Percentiles rank a stretch among this genome's conserved stretches.
Evolutionary conservation across 1,139 yeast species (phyloP).

Genomic region (Debaryomyces coudertii): DNA sequence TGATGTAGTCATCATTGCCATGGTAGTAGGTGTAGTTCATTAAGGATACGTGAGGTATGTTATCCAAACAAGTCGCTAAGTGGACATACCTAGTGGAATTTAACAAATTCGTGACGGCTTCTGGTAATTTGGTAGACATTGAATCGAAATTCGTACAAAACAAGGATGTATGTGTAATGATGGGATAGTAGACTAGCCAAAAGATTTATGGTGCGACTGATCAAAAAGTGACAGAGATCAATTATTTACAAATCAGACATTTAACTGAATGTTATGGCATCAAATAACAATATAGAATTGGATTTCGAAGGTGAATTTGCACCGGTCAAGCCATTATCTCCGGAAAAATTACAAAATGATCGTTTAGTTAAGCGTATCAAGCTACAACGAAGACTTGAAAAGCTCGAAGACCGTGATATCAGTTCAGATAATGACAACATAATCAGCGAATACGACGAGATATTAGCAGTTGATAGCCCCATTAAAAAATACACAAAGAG

Average conservation of each 20-base stretch:
- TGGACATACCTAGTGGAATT: slow-evolving; percentile 71
- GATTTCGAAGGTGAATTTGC: slow-evolving; percentile 37
- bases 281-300: slow-evolving; percentile 13
- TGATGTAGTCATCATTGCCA: slow-evolving; percentile 50
- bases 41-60: slow-evolving; percentile 79
- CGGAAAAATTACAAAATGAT: slow-evolving; percentile 25
- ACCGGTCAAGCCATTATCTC: slow-evolving; percentile 28
- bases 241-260: neutral
- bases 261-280: slow-evolving; percentile 1
- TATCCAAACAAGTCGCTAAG: slow-evolving; percentile 71
- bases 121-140: slow-evolving; percentile 46
- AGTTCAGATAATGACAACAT: slow-evolving; percentile 6
- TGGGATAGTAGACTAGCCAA: no score
- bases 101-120: slow-evolving; percentile 55
- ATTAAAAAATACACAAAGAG: neutral
- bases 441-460: slow-evolving; percentile 4
- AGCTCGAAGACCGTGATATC: slow-evolving; percentile 9
- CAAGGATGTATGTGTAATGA: neutral
- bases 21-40: slow-evolving; percentile 80
- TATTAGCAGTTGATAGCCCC: neutral
- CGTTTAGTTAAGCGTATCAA: slow-evolving; percentile 21
- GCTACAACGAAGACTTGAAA: slow-evolving; percentile 13
- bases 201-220: slow-evolving; percentile 6
- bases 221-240: slow-evolving; percentile 3
- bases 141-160: neutral